A percentile compares a stretch with the other conserved stretches of the same genome.
These are phyloP conservation scores for Phytophthora tentaculata DNA, from an alignment of 352 stramenopile genomes.

Conservation along the genomic window DNA sequence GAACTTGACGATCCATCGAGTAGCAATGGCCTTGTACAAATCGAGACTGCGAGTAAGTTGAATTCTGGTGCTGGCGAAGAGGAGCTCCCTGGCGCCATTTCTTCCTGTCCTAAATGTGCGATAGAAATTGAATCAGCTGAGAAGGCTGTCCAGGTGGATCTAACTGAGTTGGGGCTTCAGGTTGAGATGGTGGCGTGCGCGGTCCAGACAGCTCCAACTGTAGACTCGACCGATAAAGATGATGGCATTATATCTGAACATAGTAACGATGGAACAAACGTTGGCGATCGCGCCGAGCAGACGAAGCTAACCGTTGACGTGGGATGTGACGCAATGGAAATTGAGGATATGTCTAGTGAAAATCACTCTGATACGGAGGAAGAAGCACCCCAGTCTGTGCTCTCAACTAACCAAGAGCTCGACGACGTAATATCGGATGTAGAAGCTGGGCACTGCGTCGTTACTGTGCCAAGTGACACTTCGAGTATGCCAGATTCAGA, in stretches of 20 bases:
- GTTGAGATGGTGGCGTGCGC: not conserved
- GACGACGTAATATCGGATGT: not conserved
- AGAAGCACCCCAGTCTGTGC: not conserved
- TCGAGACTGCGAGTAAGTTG: not conserved
- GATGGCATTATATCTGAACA: not conserved
- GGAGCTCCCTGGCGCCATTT: not conserved
- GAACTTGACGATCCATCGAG: slow-evolving; percentile 7
- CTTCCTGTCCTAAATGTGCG: not conserved
- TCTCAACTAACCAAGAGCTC: not conserved
- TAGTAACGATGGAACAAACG: not conserved
- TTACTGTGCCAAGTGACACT: not conserved
- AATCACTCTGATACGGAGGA: not conserved
- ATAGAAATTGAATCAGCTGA: slow-evolving; percentile 15
- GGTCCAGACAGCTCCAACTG: not conserved
- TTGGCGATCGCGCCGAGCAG: not conserved
- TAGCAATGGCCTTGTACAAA: not conserved
- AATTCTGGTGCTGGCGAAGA: not conserved
- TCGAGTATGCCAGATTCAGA: not conserved
- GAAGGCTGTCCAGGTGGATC: slow-evolving; percentile 34
- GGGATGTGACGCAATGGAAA: slow-evolving; percentile 24
- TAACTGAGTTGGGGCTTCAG: not conserved
- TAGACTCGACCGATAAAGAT: not conserved
- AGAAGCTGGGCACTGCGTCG: not conserved
- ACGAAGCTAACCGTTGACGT: slow-evolving; percentile 17
- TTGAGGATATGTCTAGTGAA: not conserved